Percentiles rank a stretch among this genome's conserved stretches.
phyloP scores from a whole-genome alignment of 192 early-diverging fungal genomes.

The Backusella circina region DNA sequence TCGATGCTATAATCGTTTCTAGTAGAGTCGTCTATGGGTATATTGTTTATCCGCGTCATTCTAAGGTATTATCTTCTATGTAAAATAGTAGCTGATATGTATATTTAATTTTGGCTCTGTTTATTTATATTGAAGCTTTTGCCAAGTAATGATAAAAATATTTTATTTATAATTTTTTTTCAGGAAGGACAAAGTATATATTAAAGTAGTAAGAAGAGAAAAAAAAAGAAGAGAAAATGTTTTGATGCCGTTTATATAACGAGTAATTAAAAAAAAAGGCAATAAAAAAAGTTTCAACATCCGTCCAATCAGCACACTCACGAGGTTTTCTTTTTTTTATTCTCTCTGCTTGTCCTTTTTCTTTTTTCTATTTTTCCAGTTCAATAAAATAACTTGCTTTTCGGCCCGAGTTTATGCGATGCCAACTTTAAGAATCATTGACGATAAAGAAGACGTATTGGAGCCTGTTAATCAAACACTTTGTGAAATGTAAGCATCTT shows the following conservation, averaged over 20 bases:
- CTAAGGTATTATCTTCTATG: background rate
- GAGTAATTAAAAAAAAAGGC: background rate
- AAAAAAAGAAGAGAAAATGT: background rate
- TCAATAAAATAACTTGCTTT: background rate
- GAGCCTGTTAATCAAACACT: background rate
- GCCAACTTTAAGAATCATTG: slow-evolving; percentile 1
- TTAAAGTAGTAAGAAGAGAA: background rate
- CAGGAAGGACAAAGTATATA: background rate
- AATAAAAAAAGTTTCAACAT: slow-evolving; percentile 8
- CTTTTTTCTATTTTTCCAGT: background rate
- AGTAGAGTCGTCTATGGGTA: background rate
- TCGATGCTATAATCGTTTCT: slow-evolving; percentile 3
- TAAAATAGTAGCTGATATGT: background rate
- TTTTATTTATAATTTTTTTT: no score
- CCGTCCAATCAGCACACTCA: background rate
- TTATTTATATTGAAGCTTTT: no score
- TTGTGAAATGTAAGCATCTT: background rate
- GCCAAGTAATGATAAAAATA: no score
- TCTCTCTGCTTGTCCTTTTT: background rate
- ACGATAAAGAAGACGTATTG: background rate
- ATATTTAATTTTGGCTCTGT: background rate
- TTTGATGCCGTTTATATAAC: background rate
- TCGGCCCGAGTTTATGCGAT: slow-evolving; percentile 11
- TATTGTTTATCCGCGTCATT: background rate
- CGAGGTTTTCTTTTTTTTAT: background rate